Conservation (phyloP, 768 basidiomycete genomes). For the Suillus discolor region DNA sequence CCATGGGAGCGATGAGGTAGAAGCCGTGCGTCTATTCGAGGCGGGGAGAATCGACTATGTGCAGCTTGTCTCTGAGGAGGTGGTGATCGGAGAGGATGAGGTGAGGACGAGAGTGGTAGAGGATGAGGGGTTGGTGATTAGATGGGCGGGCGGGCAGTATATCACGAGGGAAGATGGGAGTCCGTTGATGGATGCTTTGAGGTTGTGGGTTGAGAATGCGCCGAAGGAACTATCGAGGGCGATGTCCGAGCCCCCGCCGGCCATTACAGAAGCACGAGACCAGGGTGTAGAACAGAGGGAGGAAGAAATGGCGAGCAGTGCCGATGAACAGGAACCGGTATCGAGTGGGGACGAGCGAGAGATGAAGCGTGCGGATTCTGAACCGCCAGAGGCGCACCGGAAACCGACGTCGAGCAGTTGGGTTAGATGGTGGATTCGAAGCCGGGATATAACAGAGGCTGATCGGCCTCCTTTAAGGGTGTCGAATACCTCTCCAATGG, state of each 20-base stretch:
- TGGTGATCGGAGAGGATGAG: neutral
- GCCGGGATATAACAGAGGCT: constrained; percentile 37
- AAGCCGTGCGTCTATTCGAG: constrained; percentile 58
- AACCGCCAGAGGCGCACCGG: constrained; percentile 41
- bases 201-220: constrained; percentile 47
- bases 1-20: constrained; percentile 47
- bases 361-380: constrained; percentile 38
- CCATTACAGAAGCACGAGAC: constrained; percentile 32
- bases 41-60: constrained; percentile 64
- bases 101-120: constrained; percentile 45
- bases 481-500: constrained; percentile 25
- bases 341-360: constrained; percentile 25
- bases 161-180: constrained; percentile 77
- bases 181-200: constrained; percentile 74
- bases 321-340: constrained; percentile 24
- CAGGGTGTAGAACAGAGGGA: constrained; percentile 23
- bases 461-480: constrained; percentile 27
- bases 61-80: constrained; percentile 64
- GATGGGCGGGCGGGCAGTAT: constrained; percentile 74
- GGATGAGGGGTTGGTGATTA: constrained; percentile 69
- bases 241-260: constrained; percentile 9
- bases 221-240: constrained; percentile 16
- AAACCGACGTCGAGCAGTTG: constrained; percentile 68
- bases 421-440: constrained; percentile 84
- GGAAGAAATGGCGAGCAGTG: neutral